These are phyloP conservation scores for Linaria vulgaris DNA, from an alignment of 257 asterid genomes.

Conservation along the genomic window DNA sequence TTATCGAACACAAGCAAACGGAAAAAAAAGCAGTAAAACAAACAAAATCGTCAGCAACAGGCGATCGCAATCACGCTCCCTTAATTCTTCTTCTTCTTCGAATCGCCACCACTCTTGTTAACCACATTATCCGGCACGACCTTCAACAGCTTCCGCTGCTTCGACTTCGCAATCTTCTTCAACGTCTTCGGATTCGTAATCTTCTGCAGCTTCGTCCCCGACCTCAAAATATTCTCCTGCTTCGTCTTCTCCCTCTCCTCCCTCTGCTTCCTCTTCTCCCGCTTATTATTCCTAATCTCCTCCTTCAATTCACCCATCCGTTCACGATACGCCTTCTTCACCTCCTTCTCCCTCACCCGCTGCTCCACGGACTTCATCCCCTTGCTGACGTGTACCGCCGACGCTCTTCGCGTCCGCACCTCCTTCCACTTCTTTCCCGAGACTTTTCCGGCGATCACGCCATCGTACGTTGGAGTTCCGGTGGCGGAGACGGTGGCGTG, in stretches of 20 bases:
- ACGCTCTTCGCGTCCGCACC: slow-evolving; percentile 70
- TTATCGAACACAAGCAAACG: too few species aligned
- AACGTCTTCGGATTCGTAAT: slow-evolving; percentile 77
- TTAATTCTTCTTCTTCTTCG: slow-evolving; percentile 10
- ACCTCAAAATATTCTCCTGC: slow-evolving; percentile 61
- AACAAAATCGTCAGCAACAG: too few species aligned
- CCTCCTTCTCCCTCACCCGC: slow-evolving; percentile 65
- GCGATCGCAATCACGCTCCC: too few species aligned
- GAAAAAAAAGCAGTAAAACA: too few species aligned
- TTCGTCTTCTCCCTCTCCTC: slow-evolving; percentile 84
- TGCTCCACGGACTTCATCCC: slow-evolving; percentile 56
- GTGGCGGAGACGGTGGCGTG: slow-evolving; percentile 56
- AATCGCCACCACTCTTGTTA: too few species aligned
- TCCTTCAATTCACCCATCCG: slow-evolving; percentile 70
- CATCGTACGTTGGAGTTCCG: slow-evolving; percentile 75
- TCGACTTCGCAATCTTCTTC: slow-evolving; percentile 76
- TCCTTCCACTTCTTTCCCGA: slow-evolving; percentile 94
- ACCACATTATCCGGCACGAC: slow-evolving; percentile 56
- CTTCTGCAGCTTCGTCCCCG: slow-evolving; percentile 79
- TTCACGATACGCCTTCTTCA: slow-evolving; percentile 68
- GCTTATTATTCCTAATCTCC: slow-evolving; percentile 69
- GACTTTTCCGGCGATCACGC: slow-evolving; percentile 83
- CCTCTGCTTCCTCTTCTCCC: slow-evolving; percentile 59
- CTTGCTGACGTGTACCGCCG: slow-evolving; percentile 61
- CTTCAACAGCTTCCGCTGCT: slow-evolving; percentile 71